Evolutionary conservation across 2,329 filamentous ascomycete species (phyloP).

Genomic region (Cladobotryum mycophilum): DNA sequence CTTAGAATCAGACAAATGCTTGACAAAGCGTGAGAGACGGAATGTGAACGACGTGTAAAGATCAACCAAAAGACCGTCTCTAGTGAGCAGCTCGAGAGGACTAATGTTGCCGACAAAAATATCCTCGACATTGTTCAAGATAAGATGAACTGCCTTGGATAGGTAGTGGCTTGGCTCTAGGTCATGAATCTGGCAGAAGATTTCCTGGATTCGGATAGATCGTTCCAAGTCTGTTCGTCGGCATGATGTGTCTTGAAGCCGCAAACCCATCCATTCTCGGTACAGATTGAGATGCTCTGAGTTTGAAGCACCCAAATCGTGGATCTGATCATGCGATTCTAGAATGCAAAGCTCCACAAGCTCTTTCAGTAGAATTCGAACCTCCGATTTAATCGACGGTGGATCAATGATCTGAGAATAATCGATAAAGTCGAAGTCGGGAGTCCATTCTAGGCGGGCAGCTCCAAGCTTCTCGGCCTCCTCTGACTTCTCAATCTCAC

Average conservation of each 20-base stretch:
- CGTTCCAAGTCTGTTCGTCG: too few relatives aligned
- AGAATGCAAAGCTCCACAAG: background rate
- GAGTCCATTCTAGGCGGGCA: background rate
- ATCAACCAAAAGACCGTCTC: background rate
- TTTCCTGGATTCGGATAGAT: too few relatives aligned
- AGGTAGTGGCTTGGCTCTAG: too few relatives aligned
- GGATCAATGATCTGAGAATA: background rate
- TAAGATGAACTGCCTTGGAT: too few relatives aligned
- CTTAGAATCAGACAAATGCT: conserved; percentile 17
- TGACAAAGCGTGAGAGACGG: conserved; percentile 12
- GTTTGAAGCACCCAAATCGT: background rate
- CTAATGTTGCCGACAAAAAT: background rate
- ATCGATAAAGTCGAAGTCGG: background rate
- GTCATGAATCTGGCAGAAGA: too few relatives aligned
- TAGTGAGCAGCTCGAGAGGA: background rate
- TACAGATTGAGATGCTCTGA: background rate
- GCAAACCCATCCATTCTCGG: background rate
- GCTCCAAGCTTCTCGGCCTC: background rate
- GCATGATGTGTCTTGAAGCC: background rate
- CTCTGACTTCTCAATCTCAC: too few relatives aligned
- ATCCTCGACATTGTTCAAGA: background rate
- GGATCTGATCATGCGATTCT: background rate
- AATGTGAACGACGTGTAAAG: background rate
- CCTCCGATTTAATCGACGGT: background rate
- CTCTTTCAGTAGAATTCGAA: background rate